phyloP scores from a whole-genome alignment of 441 rosid species.

The Mallotus japonicus region DNA sequence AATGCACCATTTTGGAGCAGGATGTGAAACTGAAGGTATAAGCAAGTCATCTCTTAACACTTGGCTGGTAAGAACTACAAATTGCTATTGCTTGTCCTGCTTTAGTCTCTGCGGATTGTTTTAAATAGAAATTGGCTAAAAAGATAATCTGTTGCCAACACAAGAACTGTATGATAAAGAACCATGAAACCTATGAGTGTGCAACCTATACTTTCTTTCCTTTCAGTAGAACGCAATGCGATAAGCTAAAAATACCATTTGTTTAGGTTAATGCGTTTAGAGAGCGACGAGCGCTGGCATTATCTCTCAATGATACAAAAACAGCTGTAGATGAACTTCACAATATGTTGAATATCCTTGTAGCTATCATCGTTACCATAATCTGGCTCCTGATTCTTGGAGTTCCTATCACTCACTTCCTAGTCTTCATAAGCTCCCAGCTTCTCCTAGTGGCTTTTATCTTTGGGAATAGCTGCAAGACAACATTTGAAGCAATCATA shows the following conservation, averaged over 20 bases:
- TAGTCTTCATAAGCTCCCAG: slow-evolving; percentile 61
- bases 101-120: too few species aligned
- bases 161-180: too few species aligned
- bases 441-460: slow-evolving; percentile 54
- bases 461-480: slow-evolving; percentile 69
- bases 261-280: slow-evolving; percentile 52
- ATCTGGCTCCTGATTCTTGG: slow-evolving; percentile 63
- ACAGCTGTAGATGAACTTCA: slow-evolving; percentile 63
- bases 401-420: slow-evolving; percentile 49
- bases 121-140: too few species aligned
- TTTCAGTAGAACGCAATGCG: too few species aligned
- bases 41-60: slow-evolving; percentile 46
- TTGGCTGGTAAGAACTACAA: slow-evolving; percentile 45
- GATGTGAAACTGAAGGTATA: slow-evolving; percentile 40
- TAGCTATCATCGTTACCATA: slow-evolving; percentile 35
- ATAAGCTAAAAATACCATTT: too few species aligned
- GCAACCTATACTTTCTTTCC: too few species aligned
- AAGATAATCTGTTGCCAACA: too few species aligned
- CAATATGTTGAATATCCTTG: slow-evolving; percentile 43
- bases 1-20: slow-evolving; percentile 42
- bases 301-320: slow-evolving; percentile 62
- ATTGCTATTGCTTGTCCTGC: not conserved
- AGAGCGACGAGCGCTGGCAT: slow-evolving; percentile 55
- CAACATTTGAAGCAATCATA: slow-evolving; percentile 60
- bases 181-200: too few species aligned